Evolutionary conservation across 108 stramenopile species (phyloP).

Genomic region (Asterionellopsis glacialis): DNA sequence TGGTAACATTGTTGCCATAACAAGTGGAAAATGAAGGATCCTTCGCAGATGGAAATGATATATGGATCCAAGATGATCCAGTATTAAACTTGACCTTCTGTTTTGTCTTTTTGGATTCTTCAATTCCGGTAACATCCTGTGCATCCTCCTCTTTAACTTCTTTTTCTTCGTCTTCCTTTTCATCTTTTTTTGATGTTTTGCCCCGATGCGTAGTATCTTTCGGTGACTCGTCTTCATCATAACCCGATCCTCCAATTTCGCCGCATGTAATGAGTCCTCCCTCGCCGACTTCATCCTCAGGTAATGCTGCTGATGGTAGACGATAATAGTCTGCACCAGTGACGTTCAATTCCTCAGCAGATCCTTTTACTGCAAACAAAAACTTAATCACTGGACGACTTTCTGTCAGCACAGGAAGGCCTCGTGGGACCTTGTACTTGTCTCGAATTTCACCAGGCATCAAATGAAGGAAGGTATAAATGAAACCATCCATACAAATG

Average conservation of each 20-base stretch:
- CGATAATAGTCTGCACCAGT: constrained; percentile 86
- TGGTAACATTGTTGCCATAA: constrained; percentile 51
- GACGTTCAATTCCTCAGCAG: constrained; percentile 63
- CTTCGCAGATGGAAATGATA: constrained; percentile 88
- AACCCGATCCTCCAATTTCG: constrained; percentile 43
- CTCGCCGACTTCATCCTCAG: constrained; percentile 63
- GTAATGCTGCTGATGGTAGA: constrained; percentile 64
- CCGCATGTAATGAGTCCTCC: constrained; percentile 58
- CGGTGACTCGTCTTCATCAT: constrained; percentile 13
- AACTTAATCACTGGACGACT: constrained; percentile 80
- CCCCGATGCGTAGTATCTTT: constrained; percentile 4
- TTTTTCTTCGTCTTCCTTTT: constrained; percentile 6
- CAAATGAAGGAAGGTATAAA: constrained; percentile 75
- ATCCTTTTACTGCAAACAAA: constrained; percentile 61
- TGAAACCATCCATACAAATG: constrained; percentile 69
- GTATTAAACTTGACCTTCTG: constrained; percentile 47
- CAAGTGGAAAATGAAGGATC: constrained; percentile 80
- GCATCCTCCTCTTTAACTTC: constrained; percentile 18
- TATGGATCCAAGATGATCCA: constrained; percentile 77
- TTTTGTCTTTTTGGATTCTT: constrained; percentile 16
- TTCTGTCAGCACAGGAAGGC: constrained; percentile 74
- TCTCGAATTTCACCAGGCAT: constrained; percentile 61
- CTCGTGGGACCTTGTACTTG: constrained; percentile 64
- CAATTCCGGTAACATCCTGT: constrained; percentile 12
- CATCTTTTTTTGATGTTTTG: constrained; percentile 11